phyloP scores from a whole-genome alignment of 805 yeast species.

The Babjeviella inositovora region DNA sequence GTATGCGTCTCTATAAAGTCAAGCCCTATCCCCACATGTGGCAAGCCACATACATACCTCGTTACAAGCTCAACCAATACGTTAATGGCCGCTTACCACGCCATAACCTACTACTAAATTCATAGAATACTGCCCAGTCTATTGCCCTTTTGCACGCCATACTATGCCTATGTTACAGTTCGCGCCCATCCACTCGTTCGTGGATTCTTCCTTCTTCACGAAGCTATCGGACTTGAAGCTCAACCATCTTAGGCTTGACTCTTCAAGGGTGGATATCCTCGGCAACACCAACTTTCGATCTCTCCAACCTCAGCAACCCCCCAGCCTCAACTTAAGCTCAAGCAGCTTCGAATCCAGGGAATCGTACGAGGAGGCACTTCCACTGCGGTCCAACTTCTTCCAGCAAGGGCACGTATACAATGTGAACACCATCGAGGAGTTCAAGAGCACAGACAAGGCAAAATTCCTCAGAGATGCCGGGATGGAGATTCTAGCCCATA shows the following conservation, averaged over 20 bases:
- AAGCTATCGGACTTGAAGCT: constrained; percentile 59
- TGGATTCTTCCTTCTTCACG: constrained; percentile 80
- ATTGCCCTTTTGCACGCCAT: constrained; percentile 3
- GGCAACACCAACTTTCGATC: constrained; percentile 19
- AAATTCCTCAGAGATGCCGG: constrained; percentile 30
- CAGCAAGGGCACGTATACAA: constrained; percentile 26
- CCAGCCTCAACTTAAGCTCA: constrained; percentile 11
- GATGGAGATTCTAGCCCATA: constrained; percentile 8
- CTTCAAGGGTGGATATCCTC: constrained; percentile 19
- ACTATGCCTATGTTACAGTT: constrained; percentile 11
- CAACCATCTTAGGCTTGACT: constrained; percentile 52
- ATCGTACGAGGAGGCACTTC: constrained; percentile 3
- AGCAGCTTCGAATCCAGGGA: constrained; percentile 11
- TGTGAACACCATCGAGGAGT: constrained; percentile 77
- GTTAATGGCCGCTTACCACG: too few relatives aligned
- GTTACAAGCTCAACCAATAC: too few relatives aligned
- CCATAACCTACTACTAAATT: too few relatives aligned
- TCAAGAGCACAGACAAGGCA: constrained; percentile 53
- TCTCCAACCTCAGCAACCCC: constrained; percentile 10
- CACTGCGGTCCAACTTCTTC: constrained; percentile 5
- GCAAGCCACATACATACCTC: too few relatives aligned
- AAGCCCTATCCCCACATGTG: too few relatives aligned
- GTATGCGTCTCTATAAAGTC: too few relatives aligned
- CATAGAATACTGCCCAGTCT: too few relatives aligned
- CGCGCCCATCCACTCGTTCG: constrained; percentile 49